A percentile compares a stretch with the other conserved stretches of the same genome.
Evolutionary conservation across 2,329 filamentous ascomycete genomes (phyloP).

Genomic region (Fusarium sp.): DNA sequence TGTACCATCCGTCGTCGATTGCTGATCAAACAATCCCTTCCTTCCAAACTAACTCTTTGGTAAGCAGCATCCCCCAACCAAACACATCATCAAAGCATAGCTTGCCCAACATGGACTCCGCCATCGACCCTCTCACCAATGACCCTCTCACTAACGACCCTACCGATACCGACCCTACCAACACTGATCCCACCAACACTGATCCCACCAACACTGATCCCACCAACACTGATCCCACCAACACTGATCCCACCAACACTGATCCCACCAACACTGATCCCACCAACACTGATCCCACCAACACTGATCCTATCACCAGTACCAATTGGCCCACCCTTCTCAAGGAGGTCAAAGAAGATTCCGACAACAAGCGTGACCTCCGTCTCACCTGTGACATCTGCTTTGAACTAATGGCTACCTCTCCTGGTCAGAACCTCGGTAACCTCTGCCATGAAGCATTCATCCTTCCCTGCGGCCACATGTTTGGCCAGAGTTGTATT

Average conservation of each 20-base stretch:
- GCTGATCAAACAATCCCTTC: not conserved
- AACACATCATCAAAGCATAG: not conserved
- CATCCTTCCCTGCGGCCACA: not conserved
- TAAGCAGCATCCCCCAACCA: not conserved
- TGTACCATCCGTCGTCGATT: not conserved
- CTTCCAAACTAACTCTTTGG: not conserved
- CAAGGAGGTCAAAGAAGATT: not conserved
- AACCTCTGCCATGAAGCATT: not conserved
- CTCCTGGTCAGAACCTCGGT: not conserved
- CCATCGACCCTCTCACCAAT: not conserved
- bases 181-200: not conserved
- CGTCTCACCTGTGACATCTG: not conserved
- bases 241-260: no score
- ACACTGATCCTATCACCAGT: not conserved
- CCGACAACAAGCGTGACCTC: not conserved
- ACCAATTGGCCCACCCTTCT: not conserved
- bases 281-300: no score
- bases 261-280: no score
- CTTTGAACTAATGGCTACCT: not conserved
- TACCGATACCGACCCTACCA: not conserved
- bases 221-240: no score
- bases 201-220: no score
- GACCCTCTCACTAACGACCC: not conserved
- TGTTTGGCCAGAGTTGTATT: not conserved
- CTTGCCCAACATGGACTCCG: not conserved